Evolutionary conservation across 2,329 filamentous ascomycete species (phyloP), one percentile per base, ranked within the genome.

Genomic region (Fusarium falciforme): DNA sequence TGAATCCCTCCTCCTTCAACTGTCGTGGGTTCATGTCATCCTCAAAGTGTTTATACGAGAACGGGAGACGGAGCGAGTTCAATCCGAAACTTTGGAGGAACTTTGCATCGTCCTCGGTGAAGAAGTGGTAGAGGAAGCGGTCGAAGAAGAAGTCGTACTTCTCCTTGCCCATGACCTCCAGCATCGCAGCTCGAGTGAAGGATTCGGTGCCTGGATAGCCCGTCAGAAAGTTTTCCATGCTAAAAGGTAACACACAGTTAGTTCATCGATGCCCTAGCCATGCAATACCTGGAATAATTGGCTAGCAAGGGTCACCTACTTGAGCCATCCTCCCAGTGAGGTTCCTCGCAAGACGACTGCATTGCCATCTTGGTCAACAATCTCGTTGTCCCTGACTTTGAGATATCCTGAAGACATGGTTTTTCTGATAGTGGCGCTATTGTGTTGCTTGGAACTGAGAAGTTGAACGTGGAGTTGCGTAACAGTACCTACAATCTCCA

Each of bases 1-100:
- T 55, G n/a, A 35, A 55, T 2, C 52, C 52, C 2, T 35, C 52
- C 29, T 55, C 52, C 52, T 55, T 55, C 3, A 55, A 7, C n/a
- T 55, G 52, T 22, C 52, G 29, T 3, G 52, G 52, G 7, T 17
- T 33, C 52, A 55, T 55, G n/a, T 55, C 52, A 35, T 55, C 29
- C n/a, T 55, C 52, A 10, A 55, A 55, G n/a, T 55, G 52, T 11
- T 55, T 55, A 7, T 55, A 55, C 17, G 29, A 55, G 52, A 55
- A 55, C 1, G 52, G 27, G 2, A 55, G 29, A 6, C 29, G 52
- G n/a, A 55, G 2, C 6, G 52, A 55, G 29, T 55, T 55, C 0
- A 55, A 6, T 0, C 52, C 52, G 12, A 55, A 25, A 2, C 29
- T 22, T 9, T 55, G 29, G 12, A 55, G 31, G 31, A 55, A 55